Conservation (phyloP, 2,329 filamentous ascomycete species). For the Shiraia sp. region DNA sequence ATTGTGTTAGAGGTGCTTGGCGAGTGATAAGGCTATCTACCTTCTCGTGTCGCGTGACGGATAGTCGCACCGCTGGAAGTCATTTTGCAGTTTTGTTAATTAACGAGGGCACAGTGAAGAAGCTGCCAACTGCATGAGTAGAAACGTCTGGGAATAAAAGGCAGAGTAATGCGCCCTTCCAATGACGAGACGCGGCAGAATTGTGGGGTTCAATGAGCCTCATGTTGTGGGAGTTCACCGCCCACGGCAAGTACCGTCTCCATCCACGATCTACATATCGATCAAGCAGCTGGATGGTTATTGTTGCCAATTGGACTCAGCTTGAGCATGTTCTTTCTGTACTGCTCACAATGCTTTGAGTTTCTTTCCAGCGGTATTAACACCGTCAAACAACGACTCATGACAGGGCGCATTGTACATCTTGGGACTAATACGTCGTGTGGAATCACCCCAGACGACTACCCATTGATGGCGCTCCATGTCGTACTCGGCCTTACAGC, state of each 20-base stretch:
- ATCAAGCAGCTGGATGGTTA: conserved; percentile 15
- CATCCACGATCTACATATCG: conserved; percentile 3
- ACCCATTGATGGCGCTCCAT: conserved; percentile 28
- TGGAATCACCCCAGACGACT: conserved; percentile 28
- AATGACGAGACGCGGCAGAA: conserved; percentile 14
- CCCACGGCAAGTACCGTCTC: conserved; percentile 6
- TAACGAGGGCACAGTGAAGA: not conserved
- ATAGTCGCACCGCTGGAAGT: conserved; percentile 46
- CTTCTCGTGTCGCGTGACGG: conserved; percentile 64
- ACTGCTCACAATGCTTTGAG: conserved; percentile 21
- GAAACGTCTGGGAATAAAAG: not conserved
- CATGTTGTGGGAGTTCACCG: conserved; percentile 2
- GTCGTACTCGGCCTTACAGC: conserved; percentile 49
- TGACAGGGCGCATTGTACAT: conserved; percentile 23
- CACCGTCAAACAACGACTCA: conserved; percentile 33
- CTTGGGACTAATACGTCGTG: conserved; percentile 9
- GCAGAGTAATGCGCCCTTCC: conserved; percentile 13
- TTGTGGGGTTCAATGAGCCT: conserved; percentile 4
- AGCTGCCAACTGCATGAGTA: not conserved
- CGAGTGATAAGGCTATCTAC: conserved; percentile 48
- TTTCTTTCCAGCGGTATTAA: conserved; percentile 23
- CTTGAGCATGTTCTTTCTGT: no score
- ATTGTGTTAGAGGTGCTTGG: not conserved
- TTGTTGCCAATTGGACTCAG: no score
- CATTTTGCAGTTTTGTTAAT: conserved; percentile 25